Conservation (phyloP, 1,139 yeast species). For the Schwanniomyces etchellsii region DNA sequence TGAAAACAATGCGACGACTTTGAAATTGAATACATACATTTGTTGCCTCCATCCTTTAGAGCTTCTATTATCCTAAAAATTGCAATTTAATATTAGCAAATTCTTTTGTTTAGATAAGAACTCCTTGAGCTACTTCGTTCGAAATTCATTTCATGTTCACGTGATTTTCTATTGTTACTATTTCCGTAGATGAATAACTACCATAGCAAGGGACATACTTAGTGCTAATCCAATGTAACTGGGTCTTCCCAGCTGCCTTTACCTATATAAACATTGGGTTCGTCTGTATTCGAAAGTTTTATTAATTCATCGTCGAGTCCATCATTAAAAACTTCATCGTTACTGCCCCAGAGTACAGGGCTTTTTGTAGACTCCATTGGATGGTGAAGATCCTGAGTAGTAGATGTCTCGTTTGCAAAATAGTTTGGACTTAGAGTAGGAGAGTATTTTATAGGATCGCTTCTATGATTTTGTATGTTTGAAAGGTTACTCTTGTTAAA, state of each 20-base stretch:
- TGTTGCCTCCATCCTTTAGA: constrained; percentile 3
- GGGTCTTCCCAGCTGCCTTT: constrained; percentile 40
- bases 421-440: not conserved
- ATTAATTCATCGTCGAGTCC: constrained; percentile 17
- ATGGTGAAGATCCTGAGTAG: not conserved
- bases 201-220: too few species aligned
- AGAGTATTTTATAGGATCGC: not conserved
- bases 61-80: too few species aligned
- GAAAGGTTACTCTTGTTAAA: constrained; percentile 5
- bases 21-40: too few species aligned
- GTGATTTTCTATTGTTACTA: too few species aligned
- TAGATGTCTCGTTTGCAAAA: not conserved
- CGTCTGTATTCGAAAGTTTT: constrained; percentile 6
- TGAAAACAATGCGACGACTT: too few species aligned
- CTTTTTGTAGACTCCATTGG: too few species aligned
- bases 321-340: constrained; percentile 16
- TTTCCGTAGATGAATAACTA: too few species aligned
- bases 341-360: not conserved
- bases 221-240: constrained; percentile 19
- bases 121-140: too few species aligned
- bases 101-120: too few species aligned
- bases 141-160: too few species aligned
- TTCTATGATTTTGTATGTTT: not conserved
- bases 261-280: constrained; percentile 11
- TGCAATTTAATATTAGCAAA: too few species aligned